Conservation (phyloP, 768 basidiomycete genomes). For the Termitomyces sp. region DNA sequence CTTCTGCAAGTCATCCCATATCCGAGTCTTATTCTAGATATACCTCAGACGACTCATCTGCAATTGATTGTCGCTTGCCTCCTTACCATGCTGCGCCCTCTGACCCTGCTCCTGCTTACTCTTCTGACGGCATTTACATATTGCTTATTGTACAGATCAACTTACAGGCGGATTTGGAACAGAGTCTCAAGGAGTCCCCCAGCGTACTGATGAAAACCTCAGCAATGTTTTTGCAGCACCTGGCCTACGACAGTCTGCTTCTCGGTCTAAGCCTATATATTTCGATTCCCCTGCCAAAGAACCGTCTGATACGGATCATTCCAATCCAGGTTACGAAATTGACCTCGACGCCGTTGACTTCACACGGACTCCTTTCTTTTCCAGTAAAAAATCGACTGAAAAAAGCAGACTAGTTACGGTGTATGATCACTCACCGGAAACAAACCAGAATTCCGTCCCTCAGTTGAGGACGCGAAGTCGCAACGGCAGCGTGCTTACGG, state of each 20-base stretch:
- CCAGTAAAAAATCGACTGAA: conserved; percentile 20
- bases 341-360: conserved; percentile 43
- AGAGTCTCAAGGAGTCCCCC: conserved; percentile 8
- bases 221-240: conserved; percentile 38
- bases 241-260: conserved; percentile 33
- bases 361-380: conserved; percentile 44
- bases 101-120: conserved; percentile 14
- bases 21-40: background rate
- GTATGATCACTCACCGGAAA: background rate
- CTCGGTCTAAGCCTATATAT: conserved; percentile 31
- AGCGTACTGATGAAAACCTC: conserved; percentile 5
- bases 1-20: background rate
- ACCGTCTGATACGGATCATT: conserved; percentile 33
- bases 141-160: conserved; percentile 11
- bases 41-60: background rate
- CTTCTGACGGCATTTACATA: conserved; percentile 14
- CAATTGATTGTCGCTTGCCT: conserved; percentile 6
- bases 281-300: conserved; percentile 50
- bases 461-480: conserved; percentile 63
- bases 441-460: background rate
- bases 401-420: background rate
- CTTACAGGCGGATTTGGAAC: conserved; percentile 12
- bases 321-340: conserved; percentile 28
- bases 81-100: conserved; percentile 7
- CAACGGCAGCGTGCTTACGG: conserved; percentile 74